phyloP scores from a whole-genome alignment of 345 rosid species.

The Kandelia obovata region DNA sequence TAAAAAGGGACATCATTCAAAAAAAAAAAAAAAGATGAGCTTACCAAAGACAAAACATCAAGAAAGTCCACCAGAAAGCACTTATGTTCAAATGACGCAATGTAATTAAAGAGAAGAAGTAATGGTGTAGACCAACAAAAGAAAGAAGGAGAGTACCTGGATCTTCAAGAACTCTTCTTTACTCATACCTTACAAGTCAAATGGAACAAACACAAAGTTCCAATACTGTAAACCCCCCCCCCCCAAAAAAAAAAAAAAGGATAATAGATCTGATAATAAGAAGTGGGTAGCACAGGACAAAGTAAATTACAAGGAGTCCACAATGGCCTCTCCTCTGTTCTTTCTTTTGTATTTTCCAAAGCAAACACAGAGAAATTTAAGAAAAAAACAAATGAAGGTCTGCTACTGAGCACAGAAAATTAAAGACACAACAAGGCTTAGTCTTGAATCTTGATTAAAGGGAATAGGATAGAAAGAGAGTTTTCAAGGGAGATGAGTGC shows the following conservation, averaged over 20 bases:
- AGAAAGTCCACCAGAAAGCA: not conserved
- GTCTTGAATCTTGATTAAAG: not conserved
- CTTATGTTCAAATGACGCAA: slow-evolving; percentile 20
- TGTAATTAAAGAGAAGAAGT: not conserved
- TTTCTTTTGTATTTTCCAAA: slow-evolving; percentile 14
- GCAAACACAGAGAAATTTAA: slow-evolving; percentile 14
- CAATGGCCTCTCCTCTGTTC: slow-evolving; percentile 15
- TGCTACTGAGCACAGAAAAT: not conserved
- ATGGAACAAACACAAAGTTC: slow-evolving; percentile 25
- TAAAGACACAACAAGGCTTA: slow-evolving; percentile 3
- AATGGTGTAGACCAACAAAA: not conserved
- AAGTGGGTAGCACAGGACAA: slow-evolving; percentile 8
- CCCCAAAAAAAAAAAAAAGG: not conserved
- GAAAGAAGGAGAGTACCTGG: slow-evolving; percentile 50
- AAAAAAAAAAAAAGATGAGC: not conserved
- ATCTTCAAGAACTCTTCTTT: slow-evolving; percentile 97
- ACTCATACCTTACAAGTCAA: slow-evolving; percentile 47
- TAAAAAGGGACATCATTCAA: not conserved
- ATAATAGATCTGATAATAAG: slow-evolving; percentile 49
- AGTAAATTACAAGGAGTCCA: slow-evolving; percentile 8
- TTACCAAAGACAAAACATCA: not conserved
- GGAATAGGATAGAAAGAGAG: slow-evolving; percentile 12
- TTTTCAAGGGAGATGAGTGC: not conserved
- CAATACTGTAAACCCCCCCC: slow-evolving; percentile 3
- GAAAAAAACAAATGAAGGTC: not conserved